Evolutionary conservation across 1,139 yeast genomes (phyloP), one percentile per base, ranked within the genome.

Genomic region (Geotrichum australiense): DNA sequence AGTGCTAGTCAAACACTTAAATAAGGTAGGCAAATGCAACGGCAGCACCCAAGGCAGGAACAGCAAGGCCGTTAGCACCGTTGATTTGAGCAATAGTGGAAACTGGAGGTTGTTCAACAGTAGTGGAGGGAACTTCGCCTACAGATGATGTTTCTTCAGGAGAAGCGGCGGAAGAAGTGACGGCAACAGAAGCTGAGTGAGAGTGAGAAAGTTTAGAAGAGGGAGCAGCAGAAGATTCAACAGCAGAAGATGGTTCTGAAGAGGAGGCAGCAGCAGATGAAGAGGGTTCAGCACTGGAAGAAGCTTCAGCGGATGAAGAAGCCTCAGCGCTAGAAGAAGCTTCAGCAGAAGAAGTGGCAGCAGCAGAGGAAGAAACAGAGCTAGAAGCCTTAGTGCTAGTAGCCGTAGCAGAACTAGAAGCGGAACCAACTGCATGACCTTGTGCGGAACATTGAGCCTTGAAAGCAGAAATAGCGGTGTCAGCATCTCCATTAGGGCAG

Each of bases 401-500:
- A 23, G 66, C 49, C 2, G 59, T 38, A 6, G 65, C 46, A 7
- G 67, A 41, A 12, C 68, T 46, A 20, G 63, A 38, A 2, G 60
- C 39, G 5, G 65, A 45, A 3, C 66, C 49, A 8, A 66, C 50
- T n/a, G 66, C 39, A 18, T 66, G 50, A 6, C 69, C 45, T 23
- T 34, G 38, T 20, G 34, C 43, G 21, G 42, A 35, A 36, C 66
- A 49, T 25, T 62, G 46, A n/a, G 62, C 47, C 61, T 73, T 59
- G 62, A 83, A 81, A 22, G 80, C 71, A 35, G 67, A 49, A 53
- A 65, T 65, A 46, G 94, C 94, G 44, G 70, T 62, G 42, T 65
- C 74, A 33, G 78, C 68, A 42, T 69, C 65, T 50, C 71, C 80
- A 52, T 67, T 61, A 50, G 93, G 91, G 69, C 95, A 85, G 48